These are phyloP conservation scores for Brassica napus DNA, from an alignment of 345 rosid genomes.

Conservation along the genomic window DNA sequence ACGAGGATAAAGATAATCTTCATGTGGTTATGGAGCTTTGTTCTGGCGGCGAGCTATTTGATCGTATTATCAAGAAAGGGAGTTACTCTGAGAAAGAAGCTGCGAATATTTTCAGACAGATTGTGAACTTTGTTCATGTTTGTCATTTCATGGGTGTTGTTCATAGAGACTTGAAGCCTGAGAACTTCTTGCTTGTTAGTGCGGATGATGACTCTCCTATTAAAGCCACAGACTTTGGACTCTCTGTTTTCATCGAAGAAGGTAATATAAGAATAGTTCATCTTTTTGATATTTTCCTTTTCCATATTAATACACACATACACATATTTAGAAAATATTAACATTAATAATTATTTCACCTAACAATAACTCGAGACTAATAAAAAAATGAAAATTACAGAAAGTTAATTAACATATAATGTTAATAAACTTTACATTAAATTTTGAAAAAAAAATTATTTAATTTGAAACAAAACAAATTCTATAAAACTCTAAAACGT, in stretches of 20 bases:
- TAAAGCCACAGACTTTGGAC: slow-evolving; percentile 87
- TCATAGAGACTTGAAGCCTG: slow-evolving; percentile 93
- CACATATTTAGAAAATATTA: too few relatives aligned
- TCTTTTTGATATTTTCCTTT: not conserved
- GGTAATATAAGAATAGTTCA: slow-evolving; percentile 44
- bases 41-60: slow-evolving; percentile 93
- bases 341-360: too few relatives aligned
- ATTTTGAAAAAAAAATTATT: too few relatives aligned
- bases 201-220: slow-evolving; percentile 51
- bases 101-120: slow-evolving; percentile 64
- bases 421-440: too few relatives aligned
- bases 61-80: slow-evolving; percentile 72
- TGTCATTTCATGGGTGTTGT: slow-evolving; percentile 97
- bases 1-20: slow-evolving; percentile 62
- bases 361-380: too few relatives aligned
- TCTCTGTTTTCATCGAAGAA: slow-evolving; percentile 86
- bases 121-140: slow-evolving; percentile 81
- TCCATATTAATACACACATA: not conserved
- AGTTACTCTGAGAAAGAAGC: slow-evolving; percentile 83
- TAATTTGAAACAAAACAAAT: too few relatives aligned
- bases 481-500: too few relatives aligned
- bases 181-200: slow-evolving; percentile 78
- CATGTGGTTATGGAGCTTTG: slow-evolving; percentile 92
- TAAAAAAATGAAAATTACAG: too few relatives aligned
- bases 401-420: too few relatives aligned